Percentiles rank a stretch among this genome's conserved stretches.
Evolutionary conservation across 2,329 filamentous ascomycete genomes (phyloP).

Genomic region (Colletotrichum melonis): DNA sequence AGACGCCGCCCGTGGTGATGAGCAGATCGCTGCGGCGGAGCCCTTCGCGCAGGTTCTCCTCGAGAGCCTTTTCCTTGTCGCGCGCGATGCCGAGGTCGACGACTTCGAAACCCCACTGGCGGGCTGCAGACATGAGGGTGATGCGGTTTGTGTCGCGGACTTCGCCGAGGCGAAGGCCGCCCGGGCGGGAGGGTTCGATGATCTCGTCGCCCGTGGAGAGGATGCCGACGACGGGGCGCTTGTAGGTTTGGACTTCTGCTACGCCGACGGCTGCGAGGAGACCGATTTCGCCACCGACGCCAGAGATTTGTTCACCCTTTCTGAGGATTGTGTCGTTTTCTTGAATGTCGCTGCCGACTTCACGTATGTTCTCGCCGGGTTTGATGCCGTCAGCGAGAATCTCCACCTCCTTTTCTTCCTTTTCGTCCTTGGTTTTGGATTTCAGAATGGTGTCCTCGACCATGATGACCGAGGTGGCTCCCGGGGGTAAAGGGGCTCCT

Average conservation of each 20-base stretch:
- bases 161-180: constrained; percentile 78
- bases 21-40: constrained; percentile 82
- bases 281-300: constrained; percentile 90
- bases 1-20: constrained; percentile 93
- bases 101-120: constrained; percentile 79
- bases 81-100: constrained; percentile 88
- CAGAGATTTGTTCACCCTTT: constrained; percentile 85
- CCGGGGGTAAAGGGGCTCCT: constrained; percentile 88
- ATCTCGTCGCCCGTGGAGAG: constrained; percentile 97
- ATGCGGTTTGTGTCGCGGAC: constrained; percentile 95
- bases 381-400: constrained; percentile 83
- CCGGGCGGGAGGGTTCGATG: constrained; percentile 75
- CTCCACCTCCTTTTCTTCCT: constrained; percentile 88
- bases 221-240: constrained; percentile 83
- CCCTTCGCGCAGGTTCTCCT: constrained; percentile 80
- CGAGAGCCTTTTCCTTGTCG: constrained; percentile 79
- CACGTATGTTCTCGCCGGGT: constrained; percentile 87
- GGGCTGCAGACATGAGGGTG: constrained; percentile 82
- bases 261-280: constrained; percentile 88
- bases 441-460: constrained; percentile 91
- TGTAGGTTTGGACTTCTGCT: constrained; percentile 76
- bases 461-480: constrained; percentile 94
- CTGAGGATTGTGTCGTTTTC: constrained; percentile 76
- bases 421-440: constrained; percentile 80
- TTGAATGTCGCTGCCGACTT: constrained; percentile 88